Conservation (phyloP, 768 basidiomycete genomes). For the Terana coerulea region DNA sequence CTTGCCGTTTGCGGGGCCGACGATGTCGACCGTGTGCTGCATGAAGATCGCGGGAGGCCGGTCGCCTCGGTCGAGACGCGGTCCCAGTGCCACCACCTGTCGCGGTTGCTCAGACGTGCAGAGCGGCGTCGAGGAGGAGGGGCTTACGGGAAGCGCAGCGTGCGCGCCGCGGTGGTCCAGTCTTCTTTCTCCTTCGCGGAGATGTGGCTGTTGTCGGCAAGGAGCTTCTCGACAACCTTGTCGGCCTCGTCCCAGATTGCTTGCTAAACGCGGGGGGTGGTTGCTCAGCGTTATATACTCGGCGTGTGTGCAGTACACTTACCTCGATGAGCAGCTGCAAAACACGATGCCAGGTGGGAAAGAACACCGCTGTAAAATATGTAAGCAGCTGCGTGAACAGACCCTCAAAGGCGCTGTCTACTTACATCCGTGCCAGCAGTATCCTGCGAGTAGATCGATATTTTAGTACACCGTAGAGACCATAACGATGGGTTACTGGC, state of each 20-base stretch:
- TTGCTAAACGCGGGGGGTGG: not conserved
- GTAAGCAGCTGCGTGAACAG: not conserved
- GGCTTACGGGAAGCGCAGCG: slow-evolving; percentile 8
- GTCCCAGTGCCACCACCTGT: slow-evolving; percentile 6
- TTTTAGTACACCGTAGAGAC: not conserved
- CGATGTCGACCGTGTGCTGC: not conserved
- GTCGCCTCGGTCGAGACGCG: not conserved
- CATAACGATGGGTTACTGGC: not conserved
- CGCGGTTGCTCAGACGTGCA: not conserved
- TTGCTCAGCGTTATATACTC: not conserved
- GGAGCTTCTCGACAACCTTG: not conserved
- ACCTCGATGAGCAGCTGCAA: slow-evolving; percentile 6
- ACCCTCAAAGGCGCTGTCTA: not conserved
- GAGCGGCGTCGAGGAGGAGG: not conserved
- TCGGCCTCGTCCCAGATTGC: slow-evolving; percentile 1
- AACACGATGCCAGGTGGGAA: slow-evolving; percentile 8
- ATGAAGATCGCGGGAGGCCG: not conserved
- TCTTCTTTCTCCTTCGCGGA: not conserved
- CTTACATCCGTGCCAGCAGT: slow-evolving; percentile 7
- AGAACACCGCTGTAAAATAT: not conserved
- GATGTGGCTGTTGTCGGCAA: not conserved
- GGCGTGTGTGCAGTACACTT: not conserved
- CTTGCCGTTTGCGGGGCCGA: not conserved
- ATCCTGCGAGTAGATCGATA: not conserved
- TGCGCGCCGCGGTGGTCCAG: not conserved